Evolutionary conservation across 1,284 basidiomycete genomes (phyloP), one percentile per base, ranked within the genome.

Genomic region (Mixia osmundae): DNA sequence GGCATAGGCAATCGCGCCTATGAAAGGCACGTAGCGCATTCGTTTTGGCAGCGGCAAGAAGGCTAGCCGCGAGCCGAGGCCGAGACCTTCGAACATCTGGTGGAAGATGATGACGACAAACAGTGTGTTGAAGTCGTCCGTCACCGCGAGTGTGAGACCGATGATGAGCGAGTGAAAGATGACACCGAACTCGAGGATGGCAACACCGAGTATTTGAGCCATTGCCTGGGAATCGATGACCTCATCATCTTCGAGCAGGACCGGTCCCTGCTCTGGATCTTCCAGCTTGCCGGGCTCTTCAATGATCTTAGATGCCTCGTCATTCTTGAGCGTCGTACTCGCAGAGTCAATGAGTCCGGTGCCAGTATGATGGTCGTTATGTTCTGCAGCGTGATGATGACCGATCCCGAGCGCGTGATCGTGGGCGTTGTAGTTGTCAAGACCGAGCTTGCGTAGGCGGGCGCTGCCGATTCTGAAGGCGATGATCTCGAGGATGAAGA

Each of bases 131-230:
- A 97, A 95, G 33, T 68, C 53, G 19, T 67, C 58, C 49, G 76
- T 70, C 23, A 89, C 80, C 15, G 83, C 85, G 31, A 97, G 69
- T 0, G 89, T 95, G 18, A 97, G 61, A 1, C 89, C 89, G 47
- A 97, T 83, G 46, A 97, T 67, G 28, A 94, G 53, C 50, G 57
- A 55, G 37, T 39, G 41, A 33, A 45, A 30, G 7, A 40, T 31
- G 25, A 45, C 79, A 49, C 89, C 91, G 50, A 95, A 89, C 54
- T 69, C 82, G 40, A 89, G 63, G 44, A 87, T 82, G 28, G 67
- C 71, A 29, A 85, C 64, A 15, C 83, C 85, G 30, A 95, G 63
- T 33, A 91, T 62, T 56, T 94, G 82, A 1, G 78, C 47, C 2
- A 66, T 61, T 11, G 58, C 57, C 36, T 70, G 62, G 25, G 62